Evolutionary conservation across 768 basidiomycete genomes (phyloP), one percentile per base, ranked within the genome.

Genomic region (Amanita fuliginea): DNA sequence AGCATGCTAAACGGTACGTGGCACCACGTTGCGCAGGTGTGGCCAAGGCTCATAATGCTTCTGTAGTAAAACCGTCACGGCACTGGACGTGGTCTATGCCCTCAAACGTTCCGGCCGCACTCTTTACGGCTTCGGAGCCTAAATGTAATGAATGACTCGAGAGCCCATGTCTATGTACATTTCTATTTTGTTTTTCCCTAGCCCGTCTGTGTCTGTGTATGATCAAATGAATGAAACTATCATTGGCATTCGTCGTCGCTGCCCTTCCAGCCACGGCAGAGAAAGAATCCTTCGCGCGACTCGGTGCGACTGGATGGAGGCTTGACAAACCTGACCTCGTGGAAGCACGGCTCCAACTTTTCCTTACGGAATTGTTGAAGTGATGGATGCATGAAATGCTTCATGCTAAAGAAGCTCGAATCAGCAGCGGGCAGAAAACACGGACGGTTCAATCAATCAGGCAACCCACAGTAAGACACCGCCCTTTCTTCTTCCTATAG

Each of bases 1-100:
- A 92, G 69, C 90, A 93, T 73, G 88, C 90, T 49, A 93, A 93
- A 69, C 79, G 86, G 72, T 74, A 53, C 26, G 26, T n/a, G n/a
- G n/a, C 26, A 26, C 22, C 22, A 42, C 71, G 61, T 32, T 35
- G 14, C 32, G 18, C 11, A 28, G 9, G 2, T 28, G 28, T 28
- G 28, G 8, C 7, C 8, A 1, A 28, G 28, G 9, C 1, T 9
- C 28, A 28, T 9, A 5, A 43, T n/a, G 10, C 9, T 32, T 47
- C 16, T 10, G 39, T 54, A 80, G 84, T 56, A 84, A 83, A 76
- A 87, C 85, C 32, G 87, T 91, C 53, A 92, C 88, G 34, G 86
- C 88, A 21, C 83, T 91, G 59, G 88, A 92, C 60, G 88, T 83
- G 51, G 81, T 83, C 21, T 83, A 83, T 51, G 81, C 81, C 21